Percentiles rank a stretch among this genome's conserved stretches.
phyloP scores from a whole-genome alignment of 1,139 yeast genomes.

The Arxiozyma telluris region DNA sequence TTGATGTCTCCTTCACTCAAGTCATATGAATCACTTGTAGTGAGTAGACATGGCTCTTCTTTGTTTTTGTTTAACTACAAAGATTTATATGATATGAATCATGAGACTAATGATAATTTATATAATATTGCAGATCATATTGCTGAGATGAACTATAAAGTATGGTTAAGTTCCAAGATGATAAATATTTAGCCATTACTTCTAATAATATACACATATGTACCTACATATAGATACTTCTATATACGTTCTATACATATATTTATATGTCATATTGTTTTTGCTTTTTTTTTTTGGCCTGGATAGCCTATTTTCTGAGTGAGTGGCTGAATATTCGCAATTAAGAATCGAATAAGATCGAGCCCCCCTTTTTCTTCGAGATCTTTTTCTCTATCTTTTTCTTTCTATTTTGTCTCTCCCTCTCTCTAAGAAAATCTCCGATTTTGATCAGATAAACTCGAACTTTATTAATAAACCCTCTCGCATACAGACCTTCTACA shows the following conservation, averaged over 20 bases:
- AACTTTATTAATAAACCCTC: not conserved
- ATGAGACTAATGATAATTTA: not conserved
- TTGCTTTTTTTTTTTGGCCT: too few relatives aligned
- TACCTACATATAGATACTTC: not conserved
- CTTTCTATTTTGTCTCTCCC: too few relatives aligned
- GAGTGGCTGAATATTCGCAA: too few relatives aligned
- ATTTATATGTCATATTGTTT: too few relatives aligned
- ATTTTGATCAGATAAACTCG: not conserved
- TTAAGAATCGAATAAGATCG: too few relatives aligned
- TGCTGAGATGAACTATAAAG: slow-evolving; percentile 24
- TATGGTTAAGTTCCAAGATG: slow-evolving; percentile 18
- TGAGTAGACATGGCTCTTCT: not conserved
- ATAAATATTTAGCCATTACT: slow-evolving; percentile 2
- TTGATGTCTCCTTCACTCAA: slow-evolving; percentile 1
- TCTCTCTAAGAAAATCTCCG: too few relatives aligned
- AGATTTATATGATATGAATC: not conserved
- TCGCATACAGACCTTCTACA: not conserved
- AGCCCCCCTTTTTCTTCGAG: too few relatives aligned
- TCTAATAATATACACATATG: not conserved
- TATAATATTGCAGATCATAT: slow-evolving; percentile 12
- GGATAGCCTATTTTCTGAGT: too few relatives aligned
- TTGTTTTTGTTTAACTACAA: not conserved
- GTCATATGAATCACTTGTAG: not conserved
- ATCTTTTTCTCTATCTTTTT: too few relatives aligned
- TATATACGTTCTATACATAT: not conserved